These are phyloP conservation scores for rapeseed (Brassica napus) DNA, from an alignment of 345 rosid genomes.

Conservation along the genomic window DNA sequence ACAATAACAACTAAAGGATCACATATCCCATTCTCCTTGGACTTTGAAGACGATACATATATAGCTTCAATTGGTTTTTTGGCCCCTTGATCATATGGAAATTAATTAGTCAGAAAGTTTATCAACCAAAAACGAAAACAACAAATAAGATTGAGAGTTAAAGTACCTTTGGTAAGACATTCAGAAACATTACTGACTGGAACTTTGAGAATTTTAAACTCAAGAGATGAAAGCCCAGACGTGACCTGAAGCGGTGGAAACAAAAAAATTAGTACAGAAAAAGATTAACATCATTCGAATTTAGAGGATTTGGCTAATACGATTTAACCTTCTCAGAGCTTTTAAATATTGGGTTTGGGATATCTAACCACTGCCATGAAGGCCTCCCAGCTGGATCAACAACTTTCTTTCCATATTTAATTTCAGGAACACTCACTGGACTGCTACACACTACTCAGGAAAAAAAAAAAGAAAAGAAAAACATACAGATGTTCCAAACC, in stretches of 20 bases:
- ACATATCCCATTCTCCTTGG: constrained; percentile 45
- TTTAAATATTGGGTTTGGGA: constrained; percentile 58
- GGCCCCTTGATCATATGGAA: constrained; percentile 52
- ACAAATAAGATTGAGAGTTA: background rate
- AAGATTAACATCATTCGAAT: constrained; percentile 33
- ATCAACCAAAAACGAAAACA: background rate
- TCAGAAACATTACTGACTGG: constrained; percentile 63
- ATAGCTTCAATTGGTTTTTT: constrained; percentile 76
- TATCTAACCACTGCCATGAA: constrained; percentile 60
- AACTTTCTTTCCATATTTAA: constrained; percentile 65
- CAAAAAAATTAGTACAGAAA: constrained; percentile 10
- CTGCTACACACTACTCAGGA: constrained; percentile 72
- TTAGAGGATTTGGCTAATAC: background rate
- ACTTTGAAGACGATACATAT: constrained; percentile 63
- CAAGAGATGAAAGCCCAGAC: constrained; percentile 49
- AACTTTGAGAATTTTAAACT: constrained; percentile 60
- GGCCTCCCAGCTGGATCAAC: constrained; percentile 43
- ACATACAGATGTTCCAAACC: background rate
- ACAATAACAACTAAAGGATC: constrained; percentile 75
- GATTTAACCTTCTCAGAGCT: constrained; percentile 62
- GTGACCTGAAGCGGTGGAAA: constrained; percentile 50
- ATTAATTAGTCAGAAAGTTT: background rate
- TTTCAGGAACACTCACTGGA: constrained; percentile 69
- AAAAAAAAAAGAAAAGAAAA: background rate
- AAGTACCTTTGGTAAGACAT: constrained; percentile 59